Evolutionary conservation across 306 rosid species (phyloP).

Genomic region (Sicyos edulis): DNA sequence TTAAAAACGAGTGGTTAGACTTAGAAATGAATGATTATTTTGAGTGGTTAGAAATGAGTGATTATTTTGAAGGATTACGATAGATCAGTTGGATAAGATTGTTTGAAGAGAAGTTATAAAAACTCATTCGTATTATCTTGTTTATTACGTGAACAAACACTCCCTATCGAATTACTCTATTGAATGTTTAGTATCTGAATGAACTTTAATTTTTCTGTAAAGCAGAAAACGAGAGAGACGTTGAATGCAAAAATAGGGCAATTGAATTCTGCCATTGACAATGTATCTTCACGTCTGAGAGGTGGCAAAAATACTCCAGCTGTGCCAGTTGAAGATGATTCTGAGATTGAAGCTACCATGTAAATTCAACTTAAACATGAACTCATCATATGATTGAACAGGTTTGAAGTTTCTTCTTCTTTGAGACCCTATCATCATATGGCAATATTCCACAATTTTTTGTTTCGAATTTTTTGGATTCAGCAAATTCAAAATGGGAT

Average conservation of each 20-base stretch:
- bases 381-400: background rate
- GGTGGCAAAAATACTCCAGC: slow-evolving; percentile 62
- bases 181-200: slow-evolving; percentile 1
- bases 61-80: too few relatives aligned
- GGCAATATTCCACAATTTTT: background rate
- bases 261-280: slow-evolving; percentile 90
- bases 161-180: background rate
- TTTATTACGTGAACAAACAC: too few relatives aligned
- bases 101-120: too few relatives aligned
- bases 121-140: too few relatives aligned
- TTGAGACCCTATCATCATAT: background rate
- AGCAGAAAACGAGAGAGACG: slow-evolving; percentile 71
- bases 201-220: slow-evolving; percentile 22
- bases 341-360: slow-evolving; percentile 67
- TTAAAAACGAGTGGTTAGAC: too few relatives aligned
- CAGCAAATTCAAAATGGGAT: background rate
- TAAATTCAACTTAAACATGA: slow-evolving; percentile 26
- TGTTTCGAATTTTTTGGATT: background rate
- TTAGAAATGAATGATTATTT: too few relatives aligned
- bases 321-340: slow-evolving; percentile 51
- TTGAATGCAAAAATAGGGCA: slow-evolving; percentile 80
- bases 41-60: too few relatives aligned
- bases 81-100: too few relatives aligned
- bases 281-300: slow-evolving; percentile 86
- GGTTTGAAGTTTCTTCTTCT: background rate